Conservation (phyloP, 2,329 filamentous ascomycete genomes). For the Calonectria pseudoturangicola region DNA sequence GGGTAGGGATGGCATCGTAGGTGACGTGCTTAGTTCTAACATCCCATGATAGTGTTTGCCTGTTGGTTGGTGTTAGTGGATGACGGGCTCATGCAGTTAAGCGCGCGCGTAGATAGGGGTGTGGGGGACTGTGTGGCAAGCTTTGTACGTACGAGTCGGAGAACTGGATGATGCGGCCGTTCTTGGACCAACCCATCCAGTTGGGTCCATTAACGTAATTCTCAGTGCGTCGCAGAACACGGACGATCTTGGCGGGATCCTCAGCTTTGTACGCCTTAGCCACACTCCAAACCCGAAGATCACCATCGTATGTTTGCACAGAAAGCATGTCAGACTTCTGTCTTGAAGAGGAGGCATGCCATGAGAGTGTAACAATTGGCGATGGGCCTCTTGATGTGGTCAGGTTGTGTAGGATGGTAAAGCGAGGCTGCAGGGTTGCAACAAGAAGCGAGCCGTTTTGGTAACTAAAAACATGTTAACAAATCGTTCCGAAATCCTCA, state of each 20-base stretch:
- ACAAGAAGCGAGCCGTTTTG: constrained; percentile 96
- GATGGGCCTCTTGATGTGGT: constrained; percentile 90
- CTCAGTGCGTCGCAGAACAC: constrained; percentile 88
- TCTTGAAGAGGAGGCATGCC: constrained; percentile 96
- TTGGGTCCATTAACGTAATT: constrained; percentile 84
- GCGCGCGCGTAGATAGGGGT: constrained; percentile 67
- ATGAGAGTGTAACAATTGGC: constrained; percentile 89
- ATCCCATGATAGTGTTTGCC: constrained; percentile 96
- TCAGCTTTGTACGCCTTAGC: constrained; percentile 83
- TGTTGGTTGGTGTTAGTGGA: constrained; percentile 64
- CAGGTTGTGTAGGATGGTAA: constrained; percentile 94
- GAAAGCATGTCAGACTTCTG: constrained; percentile 99
- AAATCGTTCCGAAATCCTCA: background rate
- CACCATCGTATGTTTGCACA: constrained; percentile 92
- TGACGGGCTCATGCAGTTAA: constrained; percentile 60
- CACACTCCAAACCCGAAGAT: constrained; percentile 97
- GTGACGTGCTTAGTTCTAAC: constrained; percentile 98
- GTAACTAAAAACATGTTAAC: constrained; percentile 76
- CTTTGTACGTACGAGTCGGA: constrained; percentile 84
- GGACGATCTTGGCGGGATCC: constrained; percentile 90
- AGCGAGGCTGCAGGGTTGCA: constrained; percentile 90
- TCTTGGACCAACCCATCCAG: constrained; percentile 99
- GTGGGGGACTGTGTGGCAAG: constrained; percentile 38
- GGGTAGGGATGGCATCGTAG: constrained; percentile 89
- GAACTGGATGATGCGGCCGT: constrained; percentile 94